Conservation (phyloP, 2,329 filamentous ascomycete genomes). For the Penicillium sp. region DNA sequence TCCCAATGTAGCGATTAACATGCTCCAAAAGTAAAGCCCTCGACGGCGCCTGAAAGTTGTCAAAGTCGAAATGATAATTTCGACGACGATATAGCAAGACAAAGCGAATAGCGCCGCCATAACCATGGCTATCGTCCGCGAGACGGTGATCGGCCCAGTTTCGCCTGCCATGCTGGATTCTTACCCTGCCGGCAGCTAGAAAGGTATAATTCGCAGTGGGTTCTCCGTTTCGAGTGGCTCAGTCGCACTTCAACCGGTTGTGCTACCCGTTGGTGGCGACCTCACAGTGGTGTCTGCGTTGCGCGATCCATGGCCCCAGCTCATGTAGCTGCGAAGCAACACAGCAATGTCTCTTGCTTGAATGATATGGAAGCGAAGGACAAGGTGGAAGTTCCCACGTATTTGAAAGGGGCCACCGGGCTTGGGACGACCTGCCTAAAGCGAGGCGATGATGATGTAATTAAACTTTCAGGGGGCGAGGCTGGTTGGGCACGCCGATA, state of each 20-base stretch:
- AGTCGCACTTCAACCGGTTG: not conserved
- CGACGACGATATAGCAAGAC: constrained; percentile 20
- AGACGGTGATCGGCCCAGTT: constrained; percentile 19
- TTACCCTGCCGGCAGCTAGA: not conserved
- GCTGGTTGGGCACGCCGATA: no score
- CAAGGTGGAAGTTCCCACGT: no score
- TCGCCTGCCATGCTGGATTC: constrained; percentile 19
- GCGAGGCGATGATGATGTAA: no score
- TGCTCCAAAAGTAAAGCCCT: constrained; percentile 30
- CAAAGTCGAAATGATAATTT: constrained; percentile 24
- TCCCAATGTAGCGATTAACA: constrained; percentile 23
- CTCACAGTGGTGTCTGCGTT: no score
- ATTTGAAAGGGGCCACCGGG: no score
- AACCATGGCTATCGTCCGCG: constrained; percentile 20
- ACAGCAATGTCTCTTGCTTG: no score
- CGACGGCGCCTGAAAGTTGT: constrained; percentile 23
- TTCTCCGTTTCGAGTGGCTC: not conserved
- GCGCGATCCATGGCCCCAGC: no score
- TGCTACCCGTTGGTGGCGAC: no score
- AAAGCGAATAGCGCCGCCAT: constrained; percentile 19
- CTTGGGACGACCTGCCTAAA: no score
- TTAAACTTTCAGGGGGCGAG: no score
- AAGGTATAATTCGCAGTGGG: not conserved
- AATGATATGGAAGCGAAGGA: no score
- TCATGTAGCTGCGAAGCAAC: no score